These are phyloP conservation scores for Cyclotella choctawhatcheeana DNA, from an alignment of 108 stramenopile species.

Conservation along the genomic window DNA sequence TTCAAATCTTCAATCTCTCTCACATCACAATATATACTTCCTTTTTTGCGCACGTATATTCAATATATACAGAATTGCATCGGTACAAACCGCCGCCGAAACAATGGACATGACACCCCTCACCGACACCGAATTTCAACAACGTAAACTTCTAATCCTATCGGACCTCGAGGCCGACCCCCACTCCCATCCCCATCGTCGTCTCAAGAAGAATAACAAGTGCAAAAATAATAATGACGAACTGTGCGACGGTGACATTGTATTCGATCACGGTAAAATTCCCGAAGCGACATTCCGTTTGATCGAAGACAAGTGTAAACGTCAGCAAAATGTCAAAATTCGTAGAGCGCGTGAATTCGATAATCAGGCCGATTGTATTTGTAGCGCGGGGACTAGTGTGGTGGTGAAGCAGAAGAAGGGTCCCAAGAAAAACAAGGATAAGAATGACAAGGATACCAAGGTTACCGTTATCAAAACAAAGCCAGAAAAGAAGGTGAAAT, in stretches of 20 bases:
- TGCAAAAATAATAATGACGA: background rate
- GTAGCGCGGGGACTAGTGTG: conserved; percentile 10
- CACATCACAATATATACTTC: too few species aligned
- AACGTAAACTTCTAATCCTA: conserved; percentile 4
- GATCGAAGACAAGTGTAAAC: conserved; percentile 22
- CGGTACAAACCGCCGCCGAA: conserved; percentile 18
- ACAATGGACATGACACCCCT: conserved; percentile 8
- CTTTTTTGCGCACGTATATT: too few species aligned
- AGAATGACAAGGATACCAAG: too few species aligned
- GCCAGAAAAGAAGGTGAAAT: too few species aligned
- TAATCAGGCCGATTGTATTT: conserved; percentile 3
- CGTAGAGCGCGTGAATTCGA: conserved; percentile 1
- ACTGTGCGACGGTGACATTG: conserved; percentile 8
- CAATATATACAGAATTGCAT: too few species aligned
- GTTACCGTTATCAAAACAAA: too few species aligned
- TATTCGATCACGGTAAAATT: conserved; percentile 12
- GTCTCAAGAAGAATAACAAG: conserved; percentile 1
- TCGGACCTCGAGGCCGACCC: conserved; percentile 11
- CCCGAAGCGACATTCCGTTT: conserved; percentile 6
- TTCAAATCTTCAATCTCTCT: too few species aligned
- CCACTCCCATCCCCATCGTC: conserved; percentile 20
- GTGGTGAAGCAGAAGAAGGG: conserved; percentile 23
- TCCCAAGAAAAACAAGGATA: background rate
- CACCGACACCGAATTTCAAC: background rate
- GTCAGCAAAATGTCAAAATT: conserved; percentile 23